Evolutionary conservation across 345 rosid species (phyloP), one percentile per base, ranked within the genome.

Genomic region (Eucalyptus lansdowneana): DNA sequence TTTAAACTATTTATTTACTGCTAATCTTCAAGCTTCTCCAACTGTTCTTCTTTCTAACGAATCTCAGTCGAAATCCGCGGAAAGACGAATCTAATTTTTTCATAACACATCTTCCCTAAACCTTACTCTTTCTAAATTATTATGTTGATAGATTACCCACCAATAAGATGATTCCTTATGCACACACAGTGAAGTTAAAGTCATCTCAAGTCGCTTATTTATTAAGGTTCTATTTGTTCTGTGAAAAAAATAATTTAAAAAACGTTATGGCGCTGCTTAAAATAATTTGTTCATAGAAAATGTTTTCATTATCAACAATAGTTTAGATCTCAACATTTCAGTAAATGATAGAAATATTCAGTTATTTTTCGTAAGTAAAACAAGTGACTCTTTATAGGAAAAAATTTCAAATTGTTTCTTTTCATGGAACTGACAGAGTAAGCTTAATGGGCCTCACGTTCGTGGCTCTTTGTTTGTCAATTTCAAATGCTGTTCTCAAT

Each of bases 201-300:
- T 21, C 4, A 21, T 76, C 29, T 11, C 29, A 76, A 76, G 47
- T 37, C 5, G 5, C 45, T 37, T 76, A 21, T 76, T 2, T 17
- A 40, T 6, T 11, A 17, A 21, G 9, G 2, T 3, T 76, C 27
- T 2, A 24, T 76, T 40, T 76, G 7, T 76, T 76, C 7, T 14
- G 3, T 40, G 27, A 21, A 76, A 40, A 6, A 7, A 37, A 40
- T 21, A 21, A 11, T 76, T 76, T 40, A 7, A 10, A 72, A 72
- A 11, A 6, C 1, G 0, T 3, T n/a, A n/a, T 10, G 19, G 2
- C 11, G 11, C 34, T 24, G 45, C 14, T 11, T 72, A 21, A 37
- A 37, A 37, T 72, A 37, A 72, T 37, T 72, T 19, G 2, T 21
- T 24, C 2, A 72, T 37, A 12, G 3, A 19, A 34, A 72, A 11